Evolutionary conservation across 306 rosid species (phyloP).

Genomic region (Rosa rugosa): DNA sequence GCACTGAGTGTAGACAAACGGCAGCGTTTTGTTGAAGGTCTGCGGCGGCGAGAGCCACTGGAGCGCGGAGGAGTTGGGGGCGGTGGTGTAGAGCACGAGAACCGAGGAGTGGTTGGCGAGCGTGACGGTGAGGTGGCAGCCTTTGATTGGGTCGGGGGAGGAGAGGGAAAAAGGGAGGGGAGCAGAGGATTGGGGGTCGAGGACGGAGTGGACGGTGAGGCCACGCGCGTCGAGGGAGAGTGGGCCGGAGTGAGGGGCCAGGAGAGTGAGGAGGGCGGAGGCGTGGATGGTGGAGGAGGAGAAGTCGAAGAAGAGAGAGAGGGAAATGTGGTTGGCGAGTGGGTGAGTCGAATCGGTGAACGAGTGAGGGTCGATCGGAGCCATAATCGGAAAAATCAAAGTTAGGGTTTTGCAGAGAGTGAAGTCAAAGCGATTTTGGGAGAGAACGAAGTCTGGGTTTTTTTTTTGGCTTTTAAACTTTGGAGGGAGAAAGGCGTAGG

Average conservation of each 20-base stretch:
- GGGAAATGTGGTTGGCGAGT: constrained; percentile 48
- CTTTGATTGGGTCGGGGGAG: constrained; percentile 51
- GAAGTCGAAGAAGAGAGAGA: constrained; percentile 70
- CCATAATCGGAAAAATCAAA: constrained; percentile 43
- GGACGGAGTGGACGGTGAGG: constrained; percentile 51
- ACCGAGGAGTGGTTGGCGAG: constrained; percentile 58
- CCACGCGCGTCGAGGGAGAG: constrained; percentile 79
- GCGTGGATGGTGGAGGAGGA: constrained; percentile 56
- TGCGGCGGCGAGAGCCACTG: constrained; percentile 87
- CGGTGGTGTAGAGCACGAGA: constrained; percentile 49
- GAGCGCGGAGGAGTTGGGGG: constrained; percentile 80
- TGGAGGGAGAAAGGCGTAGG: neutral
- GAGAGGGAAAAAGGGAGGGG: constrained; percentile 58
- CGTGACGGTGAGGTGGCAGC: constrained; percentile 51
- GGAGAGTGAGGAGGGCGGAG: constrained; percentile 60
- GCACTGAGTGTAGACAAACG: constrained; percentile 90
- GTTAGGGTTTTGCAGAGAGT: constrained; percentile 10
- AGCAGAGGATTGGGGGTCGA: constrained; percentile 38
- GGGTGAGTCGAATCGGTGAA: constrained; percentile 72
- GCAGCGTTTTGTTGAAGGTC: constrained; percentile 62
- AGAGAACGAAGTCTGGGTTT: neutral
- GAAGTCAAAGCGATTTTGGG: neutral
- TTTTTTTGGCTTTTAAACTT: neutral
- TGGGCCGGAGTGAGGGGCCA: constrained; percentile 49
- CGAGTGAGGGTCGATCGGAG: constrained; percentile 86